Percentiles rank a stretch among this genome's conserved stretches.
Evolutionary conservation across 805 yeast species (phyloP).

Genomic region (Suhomyces pyralidae): DNA sequence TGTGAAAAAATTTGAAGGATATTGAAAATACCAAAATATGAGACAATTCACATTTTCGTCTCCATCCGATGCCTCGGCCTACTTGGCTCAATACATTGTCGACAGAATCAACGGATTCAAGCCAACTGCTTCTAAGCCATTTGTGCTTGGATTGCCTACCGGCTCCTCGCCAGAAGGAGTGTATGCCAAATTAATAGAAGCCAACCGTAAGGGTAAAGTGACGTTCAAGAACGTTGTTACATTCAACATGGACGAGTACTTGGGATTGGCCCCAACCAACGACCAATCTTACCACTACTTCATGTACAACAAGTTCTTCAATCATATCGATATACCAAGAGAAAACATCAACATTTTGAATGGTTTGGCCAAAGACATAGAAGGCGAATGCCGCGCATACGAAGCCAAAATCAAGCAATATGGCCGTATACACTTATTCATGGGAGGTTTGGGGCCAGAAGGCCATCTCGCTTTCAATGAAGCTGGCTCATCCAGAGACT

Average conservation of each 20-base stretch:
- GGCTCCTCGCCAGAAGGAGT: slow-evolving; percentile 61
- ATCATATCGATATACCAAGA: slow-evolving; percentile 51
- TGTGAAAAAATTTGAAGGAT: neutral
- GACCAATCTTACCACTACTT: slow-evolving; percentile 56
- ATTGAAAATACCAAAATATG: slow-evolving; percentile 8
- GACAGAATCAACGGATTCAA: slow-evolving; percentile 39
- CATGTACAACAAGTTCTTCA: slow-evolving; percentile 54
- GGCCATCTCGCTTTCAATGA: slow-evolving; percentile 64
- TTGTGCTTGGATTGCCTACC: slow-evolving; percentile 57
- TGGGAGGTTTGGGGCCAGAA: slow-evolving; percentile 61
- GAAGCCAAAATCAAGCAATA: slow-evolving; percentile 46
- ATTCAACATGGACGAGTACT: slow-evolving; percentile 62
- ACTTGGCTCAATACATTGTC: slow-evolving; percentile 46
- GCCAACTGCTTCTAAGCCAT: slow-evolving; percentile 47
- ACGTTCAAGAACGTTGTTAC: slow-evolving; percentile 53
- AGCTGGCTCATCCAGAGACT: slow-evolving; percentile 46
- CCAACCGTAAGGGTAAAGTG: slow-evolving; percentile 40
- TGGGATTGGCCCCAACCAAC: slow-evolving; percentile 45
- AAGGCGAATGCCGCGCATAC: slow-evolving; percentile 46
- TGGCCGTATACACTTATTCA: slow-evolving; percentile 51
- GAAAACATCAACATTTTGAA: slow-evolving; percentile 53
- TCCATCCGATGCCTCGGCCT: slow-evolving; percentile 40
- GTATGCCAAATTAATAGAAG: slow-evolving; percentile 44
- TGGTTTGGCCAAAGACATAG: slow-evolving; percentile 47
- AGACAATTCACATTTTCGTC: slow-evolving; percentile 36